Conservation (phyloP, 768 basidiomycete species). For the Calocybe gangraenosa region DNA sequence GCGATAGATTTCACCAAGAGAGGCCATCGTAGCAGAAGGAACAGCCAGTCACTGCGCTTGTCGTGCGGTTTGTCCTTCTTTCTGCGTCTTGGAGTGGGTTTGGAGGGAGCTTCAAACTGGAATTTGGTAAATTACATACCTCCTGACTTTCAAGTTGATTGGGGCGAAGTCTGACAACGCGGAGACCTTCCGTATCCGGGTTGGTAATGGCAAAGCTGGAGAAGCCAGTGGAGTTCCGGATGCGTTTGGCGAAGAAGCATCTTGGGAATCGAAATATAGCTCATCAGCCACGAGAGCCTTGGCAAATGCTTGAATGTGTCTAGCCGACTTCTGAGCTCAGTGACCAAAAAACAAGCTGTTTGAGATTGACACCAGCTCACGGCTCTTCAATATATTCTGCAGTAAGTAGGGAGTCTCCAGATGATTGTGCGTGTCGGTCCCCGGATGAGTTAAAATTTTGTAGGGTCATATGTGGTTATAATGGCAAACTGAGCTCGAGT, state of each 20-base stretch:
- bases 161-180: conserved; percentile 89
- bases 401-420: conserved; percentile 33
- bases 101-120: background rate
- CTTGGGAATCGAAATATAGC: conserved; percentile 29
- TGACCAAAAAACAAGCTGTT: background rate
- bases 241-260: conserved; percentile 31
- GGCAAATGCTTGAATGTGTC: conserved; percentile 69
- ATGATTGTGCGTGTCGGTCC: background rate
- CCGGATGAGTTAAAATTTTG: no score
- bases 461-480: no score
- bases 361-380: conserved; percentile 38
- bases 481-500: no score
- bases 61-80: conserved; percentile 43
- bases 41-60: conserved; percentile 67
- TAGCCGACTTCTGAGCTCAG: conserved; percentile 16
- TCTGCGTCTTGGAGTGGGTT: conserved; percentile 18
- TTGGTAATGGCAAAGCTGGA: conserved; percentile 18
- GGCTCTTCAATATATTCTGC: conserved; percentile 67
- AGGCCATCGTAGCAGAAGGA: conserved; percentile 82
- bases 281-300: conserved; percentile 70
- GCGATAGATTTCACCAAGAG: conserved; percentile 52
- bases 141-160: conserved; percentile 77
- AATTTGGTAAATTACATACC: conserved; percentile 34
- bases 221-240: conserved; percentile 32
- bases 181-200: conserved; percentile 72